Evolutionary conservation across 2,329 filamentous ascomycete species (phyloP), one percentile per base, ranked within the genome.

Genomic region (Aureobasidium subglaciale): DNA sequence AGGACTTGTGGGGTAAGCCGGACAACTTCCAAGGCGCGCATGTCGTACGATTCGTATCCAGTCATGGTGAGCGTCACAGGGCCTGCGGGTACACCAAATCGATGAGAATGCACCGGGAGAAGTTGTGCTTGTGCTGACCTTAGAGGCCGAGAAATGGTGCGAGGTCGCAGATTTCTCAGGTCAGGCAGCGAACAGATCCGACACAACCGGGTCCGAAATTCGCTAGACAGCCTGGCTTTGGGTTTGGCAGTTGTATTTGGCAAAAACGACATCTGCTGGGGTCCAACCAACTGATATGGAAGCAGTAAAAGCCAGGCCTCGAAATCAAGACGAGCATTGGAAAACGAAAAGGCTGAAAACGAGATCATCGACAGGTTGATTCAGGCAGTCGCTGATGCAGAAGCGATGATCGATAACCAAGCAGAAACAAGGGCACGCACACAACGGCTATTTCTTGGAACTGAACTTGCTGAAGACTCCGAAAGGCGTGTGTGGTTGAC

Each of bases 171-270:
- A 24, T 9, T 24, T 24, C 35, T 25, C 1, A 34, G 29, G 43
- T 32, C 43, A 48, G 30, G 16, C 20, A 48, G 20, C 13, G 15
- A 34, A n/a, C 16, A 48, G 13, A 48, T 35, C 43, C 43, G 30
- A 48, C 20, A 24, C 30, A 48, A 35, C 43, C 43, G 43, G 43
- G 15, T 35, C 43, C 43, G 43, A 48, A 35, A 25, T 16, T 48
- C 43, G 43, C 29, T 35, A 48, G 20, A n/a, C 20, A 30, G 20
- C 13, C 25, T 35, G 30, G 15, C 29, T 24, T 20, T 11, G 30
- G 30, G 20, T 30, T 35, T 5, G 43, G 35, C 20, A 34, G 29
- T 48, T 24, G 30, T 48, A n/a, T 35, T 8, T 35, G 13, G 11
- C 30, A 35, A 40, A 48, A 45, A 30, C 27, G 25, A 18, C 20